Evolutionary conservation across 345 rosid genomes (phyloP), one percentile per base, ranked within the genome.

Genomic region (Odontarrhena argentea): DNA sequence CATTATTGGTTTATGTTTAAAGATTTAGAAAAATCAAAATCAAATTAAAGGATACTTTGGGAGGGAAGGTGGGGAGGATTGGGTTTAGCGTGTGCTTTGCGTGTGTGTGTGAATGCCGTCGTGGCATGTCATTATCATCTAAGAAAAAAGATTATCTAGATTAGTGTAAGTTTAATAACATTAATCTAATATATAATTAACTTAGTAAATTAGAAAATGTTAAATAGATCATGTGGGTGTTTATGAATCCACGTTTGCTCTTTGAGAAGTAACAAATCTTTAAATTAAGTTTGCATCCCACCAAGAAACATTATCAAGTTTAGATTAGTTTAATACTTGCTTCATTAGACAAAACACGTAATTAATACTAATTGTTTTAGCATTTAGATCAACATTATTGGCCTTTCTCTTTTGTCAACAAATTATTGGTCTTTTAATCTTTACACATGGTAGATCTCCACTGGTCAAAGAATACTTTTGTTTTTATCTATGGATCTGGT

Each of bases 291-390:
- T 50, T 75, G 78, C 55, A 75, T 75, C 78, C 70, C 55, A 64
- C 51, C 49, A 69, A 68, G 70, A 68, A 75, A 68, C 78, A 75
- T 51, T 51, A 55, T 56, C 64, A 43, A 58, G 63, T 12, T 44
- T 62, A 36, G 45, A 69, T 62, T 74, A 74, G 36, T 47, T 61
- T 68, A 69, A 74, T 74, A 48, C 48, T 68, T 54, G 74, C 67
- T 74, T 74, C 74, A 41, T 68, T 68, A 68, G 51, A 73, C 62
- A 52, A 66, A 73, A 60, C 77, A 73, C 68, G 50, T 45, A 26
- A 45, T 59, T 66, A 58, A 28, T 18, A 18, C 13, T 34, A 14
- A 34, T 22, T 24, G 3, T 5, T 26, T 59, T 41, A 51, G 11
- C 30, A 57, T 9, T 28, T 15, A 9, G 42, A 65, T 28, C 38